Percentiles rank a stretch among this genome's conserved stretches.
These are phyloP conservation scores for Ministeria vibrans DNA, from an alignment of 78 protist genomes.

Conservation along the genomic window DNA sequence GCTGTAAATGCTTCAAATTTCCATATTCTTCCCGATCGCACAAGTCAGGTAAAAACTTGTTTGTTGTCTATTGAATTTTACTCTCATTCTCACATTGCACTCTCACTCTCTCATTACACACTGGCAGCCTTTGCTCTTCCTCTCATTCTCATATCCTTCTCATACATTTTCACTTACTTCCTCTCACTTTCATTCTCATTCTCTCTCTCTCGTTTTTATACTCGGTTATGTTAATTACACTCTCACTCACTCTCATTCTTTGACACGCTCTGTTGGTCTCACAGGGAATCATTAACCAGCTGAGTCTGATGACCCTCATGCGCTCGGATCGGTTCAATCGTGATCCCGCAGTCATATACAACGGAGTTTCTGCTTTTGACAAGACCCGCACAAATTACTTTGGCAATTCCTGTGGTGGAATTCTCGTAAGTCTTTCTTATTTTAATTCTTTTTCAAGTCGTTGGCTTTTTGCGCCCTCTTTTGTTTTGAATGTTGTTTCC, in stretches of 20 bases:
- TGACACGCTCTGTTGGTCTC: no score
- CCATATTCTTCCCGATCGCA: background rate
- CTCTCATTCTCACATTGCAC: background rate
- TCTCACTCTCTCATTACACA: background rate
- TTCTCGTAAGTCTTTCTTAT: background rate
- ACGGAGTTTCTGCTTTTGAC: background rate
- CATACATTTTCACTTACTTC: no score
- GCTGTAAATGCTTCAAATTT: background rate
- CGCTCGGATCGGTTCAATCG: background rate
- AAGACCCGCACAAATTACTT: background rate
- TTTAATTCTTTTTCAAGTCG: background rate
- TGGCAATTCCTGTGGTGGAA: constrained; percentile 2
- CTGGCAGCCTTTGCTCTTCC: background rate
- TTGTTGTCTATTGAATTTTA: background rate
- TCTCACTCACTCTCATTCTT: background rate
- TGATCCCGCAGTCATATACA: background rate
- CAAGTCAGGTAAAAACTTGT: background rate
- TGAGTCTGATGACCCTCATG: background rate
- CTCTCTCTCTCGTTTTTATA: background rate
- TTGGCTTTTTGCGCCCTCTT: background rate
- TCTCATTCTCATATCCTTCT: no score
- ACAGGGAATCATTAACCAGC: background rate
- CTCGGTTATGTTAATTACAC: background rate
- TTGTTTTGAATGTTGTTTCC: background rate
- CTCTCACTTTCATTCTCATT: background rate